Evolutionary conservation across 805 yeast genomes (phyloP).

Genomic region (Pichia manshurica): DNA sequence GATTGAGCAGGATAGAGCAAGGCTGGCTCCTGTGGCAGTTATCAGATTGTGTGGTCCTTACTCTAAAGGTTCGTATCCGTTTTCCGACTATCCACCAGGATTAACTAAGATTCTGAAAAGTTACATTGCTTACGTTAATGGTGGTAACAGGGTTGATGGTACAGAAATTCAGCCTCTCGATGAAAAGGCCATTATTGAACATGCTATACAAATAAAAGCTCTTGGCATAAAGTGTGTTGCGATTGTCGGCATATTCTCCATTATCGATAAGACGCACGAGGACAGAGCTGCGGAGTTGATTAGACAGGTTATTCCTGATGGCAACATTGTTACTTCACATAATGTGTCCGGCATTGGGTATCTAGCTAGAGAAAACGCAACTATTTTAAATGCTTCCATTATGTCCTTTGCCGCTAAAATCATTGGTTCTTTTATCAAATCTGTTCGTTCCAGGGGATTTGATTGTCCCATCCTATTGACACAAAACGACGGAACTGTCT

Average conservation of each 20-base stretch:
- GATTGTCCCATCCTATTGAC: background rate
- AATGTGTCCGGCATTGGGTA: background rate
- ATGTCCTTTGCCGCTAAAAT: background rate
- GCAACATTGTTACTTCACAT: background rate
- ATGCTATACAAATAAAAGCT: background rate
- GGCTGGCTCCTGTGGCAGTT: background rate
- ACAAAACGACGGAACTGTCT: slow-evolving; percentile 2
- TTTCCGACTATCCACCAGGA: background rate
- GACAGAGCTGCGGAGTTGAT: background rate
- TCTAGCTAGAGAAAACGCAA: slow-evolving; percentile 2
- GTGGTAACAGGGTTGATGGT: slow-evolving; percentile 2
- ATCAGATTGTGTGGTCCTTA: slow-evolving; percentile 1
- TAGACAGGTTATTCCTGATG: background rate
- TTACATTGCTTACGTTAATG: background rate
- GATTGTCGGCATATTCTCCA: background rate
- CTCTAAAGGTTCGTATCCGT: background rate
- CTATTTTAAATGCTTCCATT: slow-evolving; percentile 1
- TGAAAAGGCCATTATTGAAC: background rate
- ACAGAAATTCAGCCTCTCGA: background rate
- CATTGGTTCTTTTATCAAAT: background rate
- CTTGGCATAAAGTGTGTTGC: background rate
- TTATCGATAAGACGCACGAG: background rate
- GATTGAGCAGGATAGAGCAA: background rate
- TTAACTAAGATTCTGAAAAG: background rate
- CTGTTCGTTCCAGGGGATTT: background rate